Evolutionary conservation across 1,139 yeast species (phyloP), one percentile per base, ranked within the genome.

Genomic region (Suhomyces ambrosiae): DNA sequence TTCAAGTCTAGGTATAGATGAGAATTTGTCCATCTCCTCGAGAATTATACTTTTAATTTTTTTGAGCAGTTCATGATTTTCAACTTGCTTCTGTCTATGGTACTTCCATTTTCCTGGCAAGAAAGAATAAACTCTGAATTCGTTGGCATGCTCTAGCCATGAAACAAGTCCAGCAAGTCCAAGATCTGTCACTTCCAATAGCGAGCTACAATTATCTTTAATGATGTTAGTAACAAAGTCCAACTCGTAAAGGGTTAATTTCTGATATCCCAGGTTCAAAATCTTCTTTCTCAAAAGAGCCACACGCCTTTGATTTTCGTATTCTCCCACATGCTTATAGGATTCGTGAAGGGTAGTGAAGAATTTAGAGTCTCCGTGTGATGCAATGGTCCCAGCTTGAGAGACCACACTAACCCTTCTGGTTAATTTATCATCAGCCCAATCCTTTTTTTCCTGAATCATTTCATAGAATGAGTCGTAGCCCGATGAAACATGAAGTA

Each of bases 131-230:
- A 48, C 25, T 30, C 71, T 47, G 42, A 52, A 66, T 2, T 50
- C 46, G 41, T 66, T 66, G 3, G 71, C 68, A 27, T 57, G 54
- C 4, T 37, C 40, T 2, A 65, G 27, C 72, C 72, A 66, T 11
- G 48, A 46, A 10, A 48, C 36, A 1, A 57, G 36, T 0, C 47
- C 46, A 2, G 29, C 52, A 7, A 64, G 30, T 1, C 56, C 61
- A 1, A 27, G 38, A 18, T 55, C 47, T 6, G 55, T 48, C 1
- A 48, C 42, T 3, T 49, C 54, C 10, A 63, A 29, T 9, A 54
- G 46, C 1, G 58, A 50, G 2, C 33, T 21, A 32, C 61, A 61
- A 16, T 53, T 45, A 2, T 41, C 44, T 14, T 44, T 44, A 5
- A 63, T 48, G 11, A 52, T 33, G 2, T 46, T 46, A 15, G 67